Base-by-base conservation (phyloP, 75 land plant genomes). In the Pseudotsuga menziesii region DNA sequence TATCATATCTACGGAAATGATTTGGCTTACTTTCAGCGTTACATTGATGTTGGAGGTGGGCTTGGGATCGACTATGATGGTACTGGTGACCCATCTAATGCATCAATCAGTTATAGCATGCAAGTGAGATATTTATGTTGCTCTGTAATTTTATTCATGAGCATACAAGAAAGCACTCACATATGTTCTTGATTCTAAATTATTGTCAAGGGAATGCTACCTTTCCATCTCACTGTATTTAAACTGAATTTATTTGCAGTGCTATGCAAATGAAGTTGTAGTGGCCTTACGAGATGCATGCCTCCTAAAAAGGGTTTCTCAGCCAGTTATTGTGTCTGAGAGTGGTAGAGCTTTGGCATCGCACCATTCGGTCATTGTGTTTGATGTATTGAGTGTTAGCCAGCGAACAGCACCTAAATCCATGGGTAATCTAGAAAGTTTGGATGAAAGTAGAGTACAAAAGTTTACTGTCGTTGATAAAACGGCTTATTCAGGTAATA, bases 341-440 rank as follows among this genome's bases (percentile, higher is more conserved):
- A 85, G 87, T 63, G 87, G 87, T 23, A 79, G 87, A 71, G 87
- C 87, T 52, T 69, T 85, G 76, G 87, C 86, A 15, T 85, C 87
- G 15, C 86, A 85, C 74, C 82, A 85, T 26, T 84, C 87, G 22
- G 86, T 85, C 20, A 74, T 85, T 60, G 86, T 84, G 35, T 85
- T 85, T 70, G 87, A 85, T 58, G 87, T 85, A 25, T 74, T 84
- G 14, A 75, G 85, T 81, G 83, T 74, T 15, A 64, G 58, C 72
- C 76, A 73, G 35, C 85, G 48, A 27, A 23, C 20, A 12, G 48
- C 36, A 72, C 56, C 74, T 44, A 52, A 52, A 44, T 23, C 41
- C 41, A 44, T 52, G 23, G n/a, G 56, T 4, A 52, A 72, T 15
- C 56, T 36, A 25, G 56, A 72, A 48, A 48, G 56, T 52, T 64